A percentile compares a stretch with the other conserved stretches of the same genome.
phyloP scores from a whole-genome alignment of 2,329 filamentous ascomycete genomes.

The Colletotrichum euphorbiae region DNA sequence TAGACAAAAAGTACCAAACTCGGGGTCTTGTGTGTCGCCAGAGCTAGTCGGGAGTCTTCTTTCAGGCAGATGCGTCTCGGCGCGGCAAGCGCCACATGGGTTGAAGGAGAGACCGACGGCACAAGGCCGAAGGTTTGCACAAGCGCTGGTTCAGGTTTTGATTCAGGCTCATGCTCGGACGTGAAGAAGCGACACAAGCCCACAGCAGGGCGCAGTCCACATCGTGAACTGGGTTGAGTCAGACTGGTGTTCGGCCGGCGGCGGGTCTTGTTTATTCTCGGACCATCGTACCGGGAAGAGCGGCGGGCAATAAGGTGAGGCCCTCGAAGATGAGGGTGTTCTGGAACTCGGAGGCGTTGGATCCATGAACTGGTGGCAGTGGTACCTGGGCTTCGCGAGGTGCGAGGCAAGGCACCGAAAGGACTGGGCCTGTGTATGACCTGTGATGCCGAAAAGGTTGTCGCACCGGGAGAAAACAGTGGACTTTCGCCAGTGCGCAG shows the following conservation, averaged over 20 bases:
- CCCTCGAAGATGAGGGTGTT: constrained; percentile 15
- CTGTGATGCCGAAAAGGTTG: constrained; percentile 15
- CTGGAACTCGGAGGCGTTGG: constrained; percentile 14
- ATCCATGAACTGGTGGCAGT: background rate
- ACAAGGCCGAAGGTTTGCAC: background rate
- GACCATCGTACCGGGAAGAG: constrained; percentile 31
- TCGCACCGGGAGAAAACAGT: constrained; percentile 24
- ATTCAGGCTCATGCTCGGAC: constrained; percentile 6
- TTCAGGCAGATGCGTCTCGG: constrained; percentile 22
- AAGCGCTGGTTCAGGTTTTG: constrained; percentile 10
- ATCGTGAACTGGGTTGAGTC: constrained; percentile 18
- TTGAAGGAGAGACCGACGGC: constrained; percentile 22
- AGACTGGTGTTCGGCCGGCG: constrained; percentile 35
- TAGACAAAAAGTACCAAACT: constrained; percentile 3
- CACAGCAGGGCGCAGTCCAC: constrained; percentile 38
- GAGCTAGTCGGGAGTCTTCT: background rate
- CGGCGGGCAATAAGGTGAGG: constrained; percentile 22
- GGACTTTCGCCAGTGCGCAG: constrained; percentile 25
- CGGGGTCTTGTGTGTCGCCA: background rate
- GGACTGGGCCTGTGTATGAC: constrained; percentile 8
- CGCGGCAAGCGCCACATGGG: constrained; percentile 32
- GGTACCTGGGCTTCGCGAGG: background rate
- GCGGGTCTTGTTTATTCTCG: constrained; percentile 36
- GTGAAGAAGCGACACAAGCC: constrained; percentile 19
- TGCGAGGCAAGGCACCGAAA: constrained; percentile 17